Base-by-base conservation (phyloP, 1,284 basidiomycete genomes). In the Wallemia mellicola region DNA sequence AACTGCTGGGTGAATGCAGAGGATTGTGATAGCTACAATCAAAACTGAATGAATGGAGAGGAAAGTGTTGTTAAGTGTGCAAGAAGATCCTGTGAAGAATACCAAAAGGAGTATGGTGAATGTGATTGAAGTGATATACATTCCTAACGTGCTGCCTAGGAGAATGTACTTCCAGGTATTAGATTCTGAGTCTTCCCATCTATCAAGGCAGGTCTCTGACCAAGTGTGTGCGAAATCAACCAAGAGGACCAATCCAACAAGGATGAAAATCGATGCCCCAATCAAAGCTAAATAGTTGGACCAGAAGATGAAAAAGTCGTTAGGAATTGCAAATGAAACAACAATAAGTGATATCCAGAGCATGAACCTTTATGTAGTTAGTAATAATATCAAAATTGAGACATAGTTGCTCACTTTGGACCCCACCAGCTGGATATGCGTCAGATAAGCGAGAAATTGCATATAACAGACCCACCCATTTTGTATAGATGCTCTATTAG, bases 161-260 rank as follows among this genome's bases (percentile, higher is more conserved):
- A 98, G 80, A 61, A 94, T 81, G 78, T 85, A 95, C 71, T 95
- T 89, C 92, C 92, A 98, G 59, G 92, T 72, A 63, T 84, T 85
- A 14, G 88, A 91, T 59, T 79, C 75, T 28, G 67, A 67, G 61
- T 79, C 78, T 69, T 95, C 91, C 88, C 88, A 96, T 63, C 86
- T 86, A 65, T 95, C 83, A 59, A 96, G 77, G 67, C 92, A 96
- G 15, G 82, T 91, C 71, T 98, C 92, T 28, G 88, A 88, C 89
- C 89, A 98, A 1, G 87, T 84, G 68, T 99, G 94, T 0, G 92
- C 94, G 68, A 98, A 96, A 74, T 99, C 92, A 70, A 99, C 86
- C 61, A 99, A 80, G 54, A 99, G 81, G 60, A 99, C 87, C 33
- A 98, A 81, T 55, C 94, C 94, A 59, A 92, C 79, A n/a, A 76